Evolutionary conservation across 2,329 filamentous ascomycete species (phyloP).

Genomic region (Neonectria ditissima): DNA sequence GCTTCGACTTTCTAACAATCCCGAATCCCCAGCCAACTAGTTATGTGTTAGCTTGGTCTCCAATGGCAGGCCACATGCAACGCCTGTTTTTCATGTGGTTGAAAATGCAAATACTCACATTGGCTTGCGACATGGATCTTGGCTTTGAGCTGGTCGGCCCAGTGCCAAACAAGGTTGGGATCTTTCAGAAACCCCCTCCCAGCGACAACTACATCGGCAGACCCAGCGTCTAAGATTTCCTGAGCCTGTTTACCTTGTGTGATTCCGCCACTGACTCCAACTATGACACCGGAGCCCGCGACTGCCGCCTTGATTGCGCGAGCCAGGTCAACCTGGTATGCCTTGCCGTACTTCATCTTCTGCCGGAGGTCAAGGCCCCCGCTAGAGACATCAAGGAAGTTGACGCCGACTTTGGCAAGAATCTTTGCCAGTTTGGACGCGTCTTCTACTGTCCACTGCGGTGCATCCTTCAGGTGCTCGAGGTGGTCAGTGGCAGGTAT

Average conservation of each 20-base stretch:
- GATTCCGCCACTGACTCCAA: neutral
- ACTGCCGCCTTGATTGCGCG: constrained; percentile 60
- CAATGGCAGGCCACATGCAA: neutral
- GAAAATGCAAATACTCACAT: neutral
- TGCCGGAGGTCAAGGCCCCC: constrained; percentile 75
- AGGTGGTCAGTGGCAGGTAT: constrained; percentile 51
- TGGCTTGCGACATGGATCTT: neutral
- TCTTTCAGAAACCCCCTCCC: neutral
- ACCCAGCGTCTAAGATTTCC: neutral
- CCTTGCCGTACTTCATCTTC: constrained; percentile 69
- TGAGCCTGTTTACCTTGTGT: neutral
- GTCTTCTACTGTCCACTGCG: neutral
- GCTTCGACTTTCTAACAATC: neutral
- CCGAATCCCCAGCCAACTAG: neutral
- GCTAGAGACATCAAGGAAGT: constrained; percentile 83
- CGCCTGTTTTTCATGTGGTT: neutral
- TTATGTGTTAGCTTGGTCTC: neutral
- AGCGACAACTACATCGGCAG: neutral
- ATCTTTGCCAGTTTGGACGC: constrained; percentile 68
- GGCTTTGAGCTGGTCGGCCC: neutral
- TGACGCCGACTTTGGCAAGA: constrained; percentile 78
- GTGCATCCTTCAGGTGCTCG: neutral
- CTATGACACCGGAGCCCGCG: neutral
- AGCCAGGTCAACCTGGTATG: constrained; percentile 80
- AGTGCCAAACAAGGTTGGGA: constrained; percentile 1